phyloP scores from a whole-genome alignment of 805 yeast species.

The Candida saitoana region DNA sequence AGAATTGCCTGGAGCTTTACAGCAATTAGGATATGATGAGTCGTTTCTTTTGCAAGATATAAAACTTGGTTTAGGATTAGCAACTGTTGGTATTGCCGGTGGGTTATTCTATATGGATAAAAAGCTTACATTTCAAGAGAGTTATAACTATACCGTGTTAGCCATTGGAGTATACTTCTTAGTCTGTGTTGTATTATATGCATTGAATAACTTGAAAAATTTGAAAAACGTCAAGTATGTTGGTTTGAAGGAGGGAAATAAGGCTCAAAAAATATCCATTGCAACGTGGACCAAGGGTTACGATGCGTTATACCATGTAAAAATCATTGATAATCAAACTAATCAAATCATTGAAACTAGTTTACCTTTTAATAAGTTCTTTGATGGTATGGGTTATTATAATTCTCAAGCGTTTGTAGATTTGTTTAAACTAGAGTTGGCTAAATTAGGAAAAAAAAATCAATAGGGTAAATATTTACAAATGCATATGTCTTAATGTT shows the following conservation, averaged over 20 bases:
- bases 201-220: conserved; percentile 25
- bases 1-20: conserved; percentile 37
- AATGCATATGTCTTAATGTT: background rate
- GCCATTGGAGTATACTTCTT: conserved; percentile 36
- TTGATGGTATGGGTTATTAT: conserved; percentile 42
- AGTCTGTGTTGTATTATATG: conserved; percentile 31
- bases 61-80: conserved; percentile 47
- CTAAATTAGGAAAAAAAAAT: conserved; percentile 12
- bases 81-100: conserved; percentile 45
- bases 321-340: conserved; percentile 24
- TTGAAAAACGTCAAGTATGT: conserved; percentile 46
- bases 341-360: conserved; percentile 14
- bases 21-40: conserved; percentile 44
- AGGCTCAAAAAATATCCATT: conserved; percentile 33
- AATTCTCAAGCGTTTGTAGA: conserved; percentile 15
- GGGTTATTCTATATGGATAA: conserved; percentile 47
- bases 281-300: conserved; percentile 39
- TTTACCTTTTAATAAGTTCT: conserved; percentile 39
- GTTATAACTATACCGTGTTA: conserved; percentile 29
- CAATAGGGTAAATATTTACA: conserved; percentile 5
- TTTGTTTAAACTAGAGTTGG: conserved; percentile 10
- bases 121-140: conserved; percentile 40
- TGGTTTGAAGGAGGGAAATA: conserved; percentile 27
- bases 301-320: conserved; percentile 43
- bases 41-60: conserved; percentile 43